Evolutionary conservation across 257 asterid genomes (phyloP).

Genomic region (Catharanthus roseus): DNA sequence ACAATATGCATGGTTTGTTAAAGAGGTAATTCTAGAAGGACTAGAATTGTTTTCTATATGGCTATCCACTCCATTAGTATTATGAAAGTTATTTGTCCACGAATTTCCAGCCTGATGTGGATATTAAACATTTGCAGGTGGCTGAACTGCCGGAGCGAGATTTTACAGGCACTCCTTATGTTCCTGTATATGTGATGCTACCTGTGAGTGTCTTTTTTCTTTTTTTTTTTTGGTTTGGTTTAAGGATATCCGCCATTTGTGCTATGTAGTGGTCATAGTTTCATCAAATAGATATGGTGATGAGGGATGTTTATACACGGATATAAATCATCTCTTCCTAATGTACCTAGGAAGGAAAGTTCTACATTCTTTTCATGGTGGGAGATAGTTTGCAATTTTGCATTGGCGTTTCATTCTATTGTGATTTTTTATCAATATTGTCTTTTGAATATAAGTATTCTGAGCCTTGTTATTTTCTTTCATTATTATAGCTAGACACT

Average conservation of each 20-base stretch:
- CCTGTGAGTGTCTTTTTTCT: slow-evolving; percentile 50
- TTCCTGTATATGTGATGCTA: slow-evolving; percentile 66
- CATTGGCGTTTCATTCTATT: not conserved
- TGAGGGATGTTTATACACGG: no score
- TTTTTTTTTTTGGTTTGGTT: no score
- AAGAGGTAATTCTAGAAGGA: no score
- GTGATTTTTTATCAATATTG: not conserved
- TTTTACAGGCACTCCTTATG: slow-evolving; percentile 57
- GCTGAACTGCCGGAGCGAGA: slow-evolving; percentile 45
- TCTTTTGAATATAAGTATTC: not conserved
- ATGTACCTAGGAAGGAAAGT: not conserved
- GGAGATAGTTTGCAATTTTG: not conserved
- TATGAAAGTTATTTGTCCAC: no score
- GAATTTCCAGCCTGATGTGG: not conserved
- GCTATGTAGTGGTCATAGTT: no score
- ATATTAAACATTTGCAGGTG: slow-evolving; percentile 5
- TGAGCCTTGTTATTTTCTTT: not conserved
- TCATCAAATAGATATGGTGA: no score
- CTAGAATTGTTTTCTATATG: no score
- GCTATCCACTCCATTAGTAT: no score
- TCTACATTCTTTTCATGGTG: not conserved
- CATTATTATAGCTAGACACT: slow-evolving; percentile 42
- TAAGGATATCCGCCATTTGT: not conserved
- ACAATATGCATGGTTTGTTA: no score
- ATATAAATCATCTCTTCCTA: not conserved